A percentile compares a stretch with the other conserved stretches of the same genome.
These are phyloP conservation scores for Escallonia rubra DNA, from an alignment of 129 eudicot genomes.

Conservation along the genomic window DNA sequence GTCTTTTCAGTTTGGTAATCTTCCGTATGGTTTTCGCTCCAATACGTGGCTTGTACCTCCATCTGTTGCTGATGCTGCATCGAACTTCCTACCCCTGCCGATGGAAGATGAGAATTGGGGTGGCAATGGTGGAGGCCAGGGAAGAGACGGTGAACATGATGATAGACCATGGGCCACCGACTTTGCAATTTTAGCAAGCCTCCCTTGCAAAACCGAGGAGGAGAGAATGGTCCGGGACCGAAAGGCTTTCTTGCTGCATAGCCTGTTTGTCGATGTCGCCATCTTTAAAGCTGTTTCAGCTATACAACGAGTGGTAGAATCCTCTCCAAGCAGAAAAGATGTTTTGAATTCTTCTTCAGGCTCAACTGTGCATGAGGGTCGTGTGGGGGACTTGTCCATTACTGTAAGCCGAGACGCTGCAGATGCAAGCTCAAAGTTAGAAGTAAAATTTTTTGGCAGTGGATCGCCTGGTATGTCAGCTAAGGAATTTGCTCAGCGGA, in stretches of 20 bases:
- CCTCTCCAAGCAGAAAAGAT: conserved; percentile 18
- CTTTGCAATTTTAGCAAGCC: conserved; percentile 71
- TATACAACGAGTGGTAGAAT: conserved; percentile 52
- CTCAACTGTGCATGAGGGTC: conserved; percentile 51
- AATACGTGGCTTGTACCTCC: conserved; percentile 95
- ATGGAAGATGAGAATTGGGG: conserved; percentile 94
- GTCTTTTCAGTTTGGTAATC: conserved; percentile 90
- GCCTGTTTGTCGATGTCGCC: conserved; percentile 79
- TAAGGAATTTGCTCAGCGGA: conserved; percentile 50
- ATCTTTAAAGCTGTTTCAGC: conserved; percentile 75
- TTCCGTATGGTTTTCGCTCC: conserved; percentile 98
- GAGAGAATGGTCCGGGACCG: conserved; percentile 95
- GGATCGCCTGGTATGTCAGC: conserved; percentile 39
- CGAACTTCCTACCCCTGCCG: conserved; percentile 63
- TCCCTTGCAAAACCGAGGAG: conserved; percentile 95
- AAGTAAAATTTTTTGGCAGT: conserved; percentile 38
- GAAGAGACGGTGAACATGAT: conserved; percentile 69
- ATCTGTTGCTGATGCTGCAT: conserved; percentile 56
- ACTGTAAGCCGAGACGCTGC: conserved; percentile 68
- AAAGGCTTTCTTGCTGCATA: conserved; percentile 94
- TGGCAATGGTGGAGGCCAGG: conserved; percentile 97
- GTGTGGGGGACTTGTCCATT: conserved; percentile 67
- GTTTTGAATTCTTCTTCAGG: conserved; percentile 34
- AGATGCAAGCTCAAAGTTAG: conserved; percentile 69
- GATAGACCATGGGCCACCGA: conserved; percentile 97